Evolutionary conservation across 768 basidiomycete species (phyloP).

Genomic region (Pulveroboletus ravenelii): DNA sequence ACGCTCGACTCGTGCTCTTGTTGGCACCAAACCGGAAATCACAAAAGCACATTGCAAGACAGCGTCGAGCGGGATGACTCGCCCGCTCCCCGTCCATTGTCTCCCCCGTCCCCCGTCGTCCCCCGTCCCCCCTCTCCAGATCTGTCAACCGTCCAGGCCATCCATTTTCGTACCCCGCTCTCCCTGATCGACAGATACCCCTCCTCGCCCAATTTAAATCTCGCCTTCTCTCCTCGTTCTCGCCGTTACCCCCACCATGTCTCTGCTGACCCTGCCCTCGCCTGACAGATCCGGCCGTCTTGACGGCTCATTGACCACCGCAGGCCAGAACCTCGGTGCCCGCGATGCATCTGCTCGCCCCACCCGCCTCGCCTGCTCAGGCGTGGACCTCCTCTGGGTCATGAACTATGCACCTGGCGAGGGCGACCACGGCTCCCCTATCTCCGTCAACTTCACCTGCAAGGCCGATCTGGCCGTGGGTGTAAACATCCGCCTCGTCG

Average conservation of each 20-base stretch:
- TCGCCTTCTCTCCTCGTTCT: not conserved
- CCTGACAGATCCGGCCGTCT: not conserved
- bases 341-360: constrained; percentile 6
- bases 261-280: not conserved
- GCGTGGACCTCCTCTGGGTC: constrained; percentile 55
- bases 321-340: constrained; percentile 8
- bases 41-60: not conserved
- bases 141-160: not conserved
- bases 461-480: constrained; percentile 18
- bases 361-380: constrained; percentile 40
- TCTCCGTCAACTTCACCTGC: constrained; percentile 52
- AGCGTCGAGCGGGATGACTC: too few relatives aligned
- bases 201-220: constrained; percentile 23
- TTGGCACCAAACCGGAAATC: constrained; percentile 15
- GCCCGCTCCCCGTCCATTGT: too few relatives aligned
- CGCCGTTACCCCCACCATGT: constrained; percentile 1
- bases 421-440: constrained; percentile 58
- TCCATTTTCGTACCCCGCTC: constrained; percentile 18
- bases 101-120: too few relatives aligned
- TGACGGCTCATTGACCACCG: constrained; percentile 3
- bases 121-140: not conserved
- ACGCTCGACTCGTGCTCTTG: not conserved
- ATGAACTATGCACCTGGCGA: constrained; percentile 59
- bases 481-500: constrained; percentile 67
- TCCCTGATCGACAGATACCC: constrained; percentile 19